Percentiles rank a stretch among this genome's conserved stretches.
phyloP scores from a whole-genome alignment of 2,329 filamentous ascomycete species.

The Didymosphaeria variabile region DNA sequence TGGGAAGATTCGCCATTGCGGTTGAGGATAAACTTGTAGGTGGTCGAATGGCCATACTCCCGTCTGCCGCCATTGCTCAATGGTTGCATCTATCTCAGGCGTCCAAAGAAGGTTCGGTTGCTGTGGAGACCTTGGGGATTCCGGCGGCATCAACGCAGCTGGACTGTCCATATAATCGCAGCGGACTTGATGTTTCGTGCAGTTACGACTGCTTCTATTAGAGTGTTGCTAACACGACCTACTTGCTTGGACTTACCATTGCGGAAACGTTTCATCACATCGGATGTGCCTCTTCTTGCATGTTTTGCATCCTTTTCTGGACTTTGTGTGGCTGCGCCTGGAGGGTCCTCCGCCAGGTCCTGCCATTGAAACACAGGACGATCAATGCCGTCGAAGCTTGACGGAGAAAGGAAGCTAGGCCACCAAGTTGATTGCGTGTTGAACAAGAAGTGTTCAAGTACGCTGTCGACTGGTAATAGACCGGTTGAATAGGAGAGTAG shows the following conservation, averaged over 20 bases:
- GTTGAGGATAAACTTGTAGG: constrained; percentile 77
- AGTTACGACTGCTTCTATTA: constrained; percentile 77
- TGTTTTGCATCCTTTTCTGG: constrained; percentile 96
- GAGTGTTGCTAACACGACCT: constrained; percentile 11
- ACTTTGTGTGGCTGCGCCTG: constrained; percentile 94
- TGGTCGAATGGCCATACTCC: constrained; percentile 87
- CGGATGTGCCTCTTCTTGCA: constrained; percentile 98
- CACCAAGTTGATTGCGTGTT: constrained; percentile 17
- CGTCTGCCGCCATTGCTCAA: constrained; percentile 84
- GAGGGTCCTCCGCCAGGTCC: constrained; percentile 94
- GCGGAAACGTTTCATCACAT: constrained; percentile 96
- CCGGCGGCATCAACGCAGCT: constrained; percentile 66
- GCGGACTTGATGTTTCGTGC: constrained; percentile 97
- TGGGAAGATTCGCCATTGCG: constrained; percentile 76
- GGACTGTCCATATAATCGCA: constrained; percentile 96
- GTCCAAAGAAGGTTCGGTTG: constrained; percentile 80
- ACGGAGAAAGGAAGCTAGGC: constrained; percentile 10
- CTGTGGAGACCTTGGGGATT: constrained; percentile 60
- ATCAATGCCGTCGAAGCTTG: constrained; percentile 6
- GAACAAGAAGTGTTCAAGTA: constrained; percentile 24
- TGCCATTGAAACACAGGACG: constrained; percentile 69
- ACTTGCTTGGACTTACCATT: constrained; percentile 74
- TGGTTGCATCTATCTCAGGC: constrained; percentile 80
- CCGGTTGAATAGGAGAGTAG: constrained; percentile 21
- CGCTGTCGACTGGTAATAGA: constrained; percentile 21